Percentiles rank a stretch among this genome's conserved stretches.
Evolutionary conservation across 164 flowering plant species (phyloP).

Genomic region (Berberis vulgaris): DNA sequence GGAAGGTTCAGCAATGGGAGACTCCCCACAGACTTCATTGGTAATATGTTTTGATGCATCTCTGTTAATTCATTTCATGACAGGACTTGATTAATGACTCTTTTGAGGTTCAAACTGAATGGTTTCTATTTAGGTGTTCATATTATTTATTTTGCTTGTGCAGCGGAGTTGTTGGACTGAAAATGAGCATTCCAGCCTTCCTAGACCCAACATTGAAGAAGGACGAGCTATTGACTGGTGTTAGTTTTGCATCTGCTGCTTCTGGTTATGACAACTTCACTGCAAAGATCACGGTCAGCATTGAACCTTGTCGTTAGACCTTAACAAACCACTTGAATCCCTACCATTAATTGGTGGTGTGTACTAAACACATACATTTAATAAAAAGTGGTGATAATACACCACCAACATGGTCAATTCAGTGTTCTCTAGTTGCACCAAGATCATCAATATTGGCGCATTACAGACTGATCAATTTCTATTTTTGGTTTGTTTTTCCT

Average conservation of each 20-base stretch:
- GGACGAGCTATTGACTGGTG: slow-evolving; percentile 43
- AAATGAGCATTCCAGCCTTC: slow-evolving; percentile 30
- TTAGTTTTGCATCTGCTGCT: slow-evolving; percentile 71
- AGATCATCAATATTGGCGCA: no score
- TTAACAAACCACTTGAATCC: no score
- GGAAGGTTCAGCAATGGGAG: slow-evolving; percentile 67
- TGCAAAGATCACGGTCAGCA: slow-evolving; percentile 40
- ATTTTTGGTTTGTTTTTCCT: not conserved
- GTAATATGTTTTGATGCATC: slow-evolving; percentile 15
- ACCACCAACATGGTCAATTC: no score
- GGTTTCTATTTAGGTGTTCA: not conserved
- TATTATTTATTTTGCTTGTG: not conserved
- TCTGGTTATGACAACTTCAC: slow-evolving; percentile 72
- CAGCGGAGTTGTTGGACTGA: slow-evolving; percentile 46
- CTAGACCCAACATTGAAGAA: slow-evolving; percentile 27
- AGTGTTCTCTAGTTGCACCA: no score
- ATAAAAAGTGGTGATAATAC: no score
- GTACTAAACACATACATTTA: no score
- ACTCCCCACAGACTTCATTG: slow-evolving; percentile 57
- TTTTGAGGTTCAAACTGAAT: not conserved
- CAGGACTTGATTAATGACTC: no score
- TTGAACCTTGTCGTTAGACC: no score
- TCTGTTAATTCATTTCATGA: no score
- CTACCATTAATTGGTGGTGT: no score
- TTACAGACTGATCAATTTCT: no score